Evolutionary conservation across 331 rosid species (phyloP).

Genomic region (Erythrophleum ivorense): DNA sequence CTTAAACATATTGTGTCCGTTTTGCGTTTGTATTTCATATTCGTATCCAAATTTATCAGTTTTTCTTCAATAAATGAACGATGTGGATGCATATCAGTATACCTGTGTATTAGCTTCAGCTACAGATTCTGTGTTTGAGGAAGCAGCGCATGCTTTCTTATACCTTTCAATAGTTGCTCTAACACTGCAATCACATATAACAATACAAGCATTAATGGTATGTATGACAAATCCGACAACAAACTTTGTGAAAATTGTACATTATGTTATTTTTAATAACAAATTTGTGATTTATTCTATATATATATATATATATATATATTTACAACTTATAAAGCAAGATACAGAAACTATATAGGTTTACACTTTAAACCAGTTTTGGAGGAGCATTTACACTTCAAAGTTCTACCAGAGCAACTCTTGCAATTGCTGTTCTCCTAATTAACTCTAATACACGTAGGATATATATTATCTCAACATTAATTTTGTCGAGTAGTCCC

Average conservation of each 20-base stretch:
- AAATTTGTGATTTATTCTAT: too few species aligned
- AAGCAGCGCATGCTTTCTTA: conserved; percentile 75
- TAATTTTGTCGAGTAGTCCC: too few species aligned
- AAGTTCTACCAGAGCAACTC: neutral
- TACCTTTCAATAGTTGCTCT: conserved; percentile 90
- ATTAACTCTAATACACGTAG: neutral
- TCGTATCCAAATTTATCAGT: too few species aligned
- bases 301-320: too few species aligned
- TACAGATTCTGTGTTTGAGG: conserved; percentile 71
- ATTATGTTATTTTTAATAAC: too few species aligned
- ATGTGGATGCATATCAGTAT: neutral
- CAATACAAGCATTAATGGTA: neutral
- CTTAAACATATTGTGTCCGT: too few species aligned
- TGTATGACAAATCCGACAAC: too few species aligned
- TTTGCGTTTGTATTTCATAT: too few species aligned
- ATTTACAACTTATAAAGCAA: neutral
- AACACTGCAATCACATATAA: conserved; percentile 58
- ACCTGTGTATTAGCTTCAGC: conserved; percentile 91
- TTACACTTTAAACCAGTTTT: neutral
- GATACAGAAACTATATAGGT: neutral
- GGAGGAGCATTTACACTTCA: neutral
- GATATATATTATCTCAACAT: neutral
- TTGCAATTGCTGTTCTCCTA: neutral
- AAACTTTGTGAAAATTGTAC: too few species aligned
- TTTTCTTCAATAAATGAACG: too few species aligned